phyloP scores from a whole-genome alignment of 495 filamentous ascomycete species.

The Penicillium steckii region DNA sequence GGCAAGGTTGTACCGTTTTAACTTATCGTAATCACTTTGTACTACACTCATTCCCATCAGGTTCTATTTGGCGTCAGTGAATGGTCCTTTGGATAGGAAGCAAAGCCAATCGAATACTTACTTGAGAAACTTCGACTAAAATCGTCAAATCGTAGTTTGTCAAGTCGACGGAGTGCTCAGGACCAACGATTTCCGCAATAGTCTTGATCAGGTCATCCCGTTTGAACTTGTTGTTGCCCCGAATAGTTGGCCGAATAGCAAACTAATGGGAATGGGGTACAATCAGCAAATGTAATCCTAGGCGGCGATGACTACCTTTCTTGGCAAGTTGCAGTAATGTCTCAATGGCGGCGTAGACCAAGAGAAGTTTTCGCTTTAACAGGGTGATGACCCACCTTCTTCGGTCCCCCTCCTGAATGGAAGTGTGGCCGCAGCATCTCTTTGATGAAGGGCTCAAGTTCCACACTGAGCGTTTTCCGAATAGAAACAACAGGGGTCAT shows the following conservation, averaged over 20 bases:
- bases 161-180: constrained; percentile 78
- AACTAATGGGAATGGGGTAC: constrained; percentile 54
- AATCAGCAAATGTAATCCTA: constrained; percentile 5
- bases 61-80: constrained; percentile 50
- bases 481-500: constrained; percentile 77
- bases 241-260: constrained; percentile 81
- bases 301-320: not conserved
- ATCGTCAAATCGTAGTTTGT: constrained; percentile 80
- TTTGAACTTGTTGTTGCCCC: constrained; percentile 74
- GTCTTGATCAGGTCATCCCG: constrained; percentile 75
- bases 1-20: constrained; percentile 71
- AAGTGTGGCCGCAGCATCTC: constrained; percentile 74
- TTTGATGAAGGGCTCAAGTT: constrained; percentile 67
- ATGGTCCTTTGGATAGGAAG: not conserved
- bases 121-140: constrained; percentile 85
- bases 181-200: constrained; percentile 66
- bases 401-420: constrained; percentile 49
- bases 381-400: constrained; percentile 41
- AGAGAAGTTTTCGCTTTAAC: not conserved
- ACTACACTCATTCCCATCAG: constrained; percentile 79
- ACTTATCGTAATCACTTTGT: constrained; percentile 62
- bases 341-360: not conserved
- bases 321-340: not conserved
- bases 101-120: constrained; percentile 36
- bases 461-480: constrained; percentile 75